Conservation (phyloP, 2,329 filamentous ascomycete genomes). For the Sclerotinia minor region DNA sequence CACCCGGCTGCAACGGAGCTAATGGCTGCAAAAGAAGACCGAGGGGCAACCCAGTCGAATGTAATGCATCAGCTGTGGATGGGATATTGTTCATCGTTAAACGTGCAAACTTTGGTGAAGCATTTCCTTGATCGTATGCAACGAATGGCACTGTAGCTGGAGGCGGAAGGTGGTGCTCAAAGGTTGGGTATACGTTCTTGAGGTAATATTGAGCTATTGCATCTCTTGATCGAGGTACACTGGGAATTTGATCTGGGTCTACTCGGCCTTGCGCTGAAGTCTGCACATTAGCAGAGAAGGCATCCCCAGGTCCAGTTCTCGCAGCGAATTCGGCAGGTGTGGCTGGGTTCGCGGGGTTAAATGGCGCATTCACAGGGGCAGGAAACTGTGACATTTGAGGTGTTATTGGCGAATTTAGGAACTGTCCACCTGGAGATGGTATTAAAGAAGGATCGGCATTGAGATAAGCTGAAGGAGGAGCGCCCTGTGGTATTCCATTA, state of each 20-base stretch:
- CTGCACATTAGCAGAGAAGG: conserved; percentile 50
- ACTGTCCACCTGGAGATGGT: conserved; percentile 48
- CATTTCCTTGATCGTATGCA: conserved; percentile 93
- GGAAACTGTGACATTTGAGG: conserved; percentile 61
- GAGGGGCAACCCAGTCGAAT: conserved; percentile 78
- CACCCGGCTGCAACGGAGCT: conserved; percentile 78
- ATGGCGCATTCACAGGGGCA: conserved; percentile 55
- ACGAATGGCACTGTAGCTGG: conserved; percentile 87
- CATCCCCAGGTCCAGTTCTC: conserved; percentile 44
- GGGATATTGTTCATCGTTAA: conserved; percentile 94
- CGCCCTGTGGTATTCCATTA: conserved; percentile 63
- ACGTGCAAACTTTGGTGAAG: conserved; percentile 89
- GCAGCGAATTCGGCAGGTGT: conserved; percentile 51
- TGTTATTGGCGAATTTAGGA: conserved; percentile 48
- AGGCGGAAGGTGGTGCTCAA: conserved; percentile 89
- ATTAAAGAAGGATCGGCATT: conserved; percentile 53
- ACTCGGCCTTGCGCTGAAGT: conserved; percentile 72
- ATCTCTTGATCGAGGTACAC: conserved; percentile 83
- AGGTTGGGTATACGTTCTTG: conserved; percentile 87
- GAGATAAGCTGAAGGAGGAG: conserved; percentile 57
- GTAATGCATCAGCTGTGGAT: conserved; percentile 73
- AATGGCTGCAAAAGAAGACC: conserved; percentile 88
- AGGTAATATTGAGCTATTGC: conserved; percentile 79
- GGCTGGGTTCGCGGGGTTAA: conserved; percentile 47
- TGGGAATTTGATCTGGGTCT: conserved; percentile 89